phyloP scores from a whole-genome alignment of 2,329 filamentous ascomycete genomes.

The Chaetomiaceae sp. region DNA sequence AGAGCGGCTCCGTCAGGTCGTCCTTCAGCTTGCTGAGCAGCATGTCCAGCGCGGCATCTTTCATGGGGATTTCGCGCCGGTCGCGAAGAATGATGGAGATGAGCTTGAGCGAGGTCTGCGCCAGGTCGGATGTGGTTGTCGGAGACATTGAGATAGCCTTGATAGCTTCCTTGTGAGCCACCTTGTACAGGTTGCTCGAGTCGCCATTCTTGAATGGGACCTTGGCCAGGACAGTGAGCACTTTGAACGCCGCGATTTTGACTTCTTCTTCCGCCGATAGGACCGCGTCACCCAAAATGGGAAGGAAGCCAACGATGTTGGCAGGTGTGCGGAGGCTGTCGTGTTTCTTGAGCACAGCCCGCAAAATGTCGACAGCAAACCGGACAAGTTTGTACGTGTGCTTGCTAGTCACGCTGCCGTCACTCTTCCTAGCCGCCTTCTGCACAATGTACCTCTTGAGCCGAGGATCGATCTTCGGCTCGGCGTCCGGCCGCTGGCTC shows the following conservation, averaged over 20 bases:
- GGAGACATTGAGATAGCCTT: slow-evolving; percentile 71
- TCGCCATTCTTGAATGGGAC: slow-evolving; percentile 71
- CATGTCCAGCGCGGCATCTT: slow-evolving; percentile 75
- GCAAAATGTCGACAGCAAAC: slow-evolving; percentile 82
- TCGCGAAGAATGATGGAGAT: slow-evolving; percentile 81
- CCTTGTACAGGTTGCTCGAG: slow-evolving; percentile 57
- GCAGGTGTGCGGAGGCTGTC: slow-evolving; percentile 69
- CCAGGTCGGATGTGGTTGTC: slow-evolving; percentile 73
- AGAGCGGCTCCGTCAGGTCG: slow-evolving; percentile 86
- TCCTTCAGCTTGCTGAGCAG: slow-evolving; percentile 75
- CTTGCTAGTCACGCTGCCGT: slow-evolving; percentile 65
- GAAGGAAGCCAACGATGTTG: slow-evolving; percentile 80
- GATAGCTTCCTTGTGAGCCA: slow-evolving; percentile 80
- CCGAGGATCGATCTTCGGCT: slow-evolving; percentile 53
- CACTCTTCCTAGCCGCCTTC: slow-evolving; percentile 68
- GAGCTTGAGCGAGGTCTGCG: slow-evolving; percentile 84
- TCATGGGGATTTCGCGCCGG: slow-evolving; percentile 66
- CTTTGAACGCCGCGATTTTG: slow-evolving; percentile 76
- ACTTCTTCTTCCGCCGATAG: slow-evolving; percentile 85
- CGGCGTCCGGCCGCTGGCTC: slow-evolving; percentile 46
- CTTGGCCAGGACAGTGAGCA: slow-evolving; percentile 80
- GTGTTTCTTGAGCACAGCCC: slow-evolving; percentile 80
- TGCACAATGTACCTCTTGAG: slow-evolving; percentile 73
- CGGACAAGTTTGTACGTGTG: slow-evolving; percentile 82
- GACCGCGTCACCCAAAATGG: slow-evolving; percentile 81